Evolutionary conservation across 169 alveolate genomes (phyloP), one percentile per base, ranked within the genome.

Genomic region (Miamiensis avidus): DNA sequence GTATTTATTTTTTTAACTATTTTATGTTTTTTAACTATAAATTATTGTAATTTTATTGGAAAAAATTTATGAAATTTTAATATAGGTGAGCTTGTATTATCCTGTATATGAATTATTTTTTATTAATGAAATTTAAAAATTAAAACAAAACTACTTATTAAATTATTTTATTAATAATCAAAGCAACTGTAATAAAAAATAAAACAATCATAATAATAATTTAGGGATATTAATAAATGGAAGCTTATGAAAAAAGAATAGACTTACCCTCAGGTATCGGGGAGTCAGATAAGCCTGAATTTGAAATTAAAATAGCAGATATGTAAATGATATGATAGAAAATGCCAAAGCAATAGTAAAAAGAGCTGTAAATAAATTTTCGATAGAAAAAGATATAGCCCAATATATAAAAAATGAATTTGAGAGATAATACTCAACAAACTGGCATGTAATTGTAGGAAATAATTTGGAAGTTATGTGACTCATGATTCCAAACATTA

Each of bases 371-470:
- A 94, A 92, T 69, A 79, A 84, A 65, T 89, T 89, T 83, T 94
- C 91, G 76, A 94, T 94, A 28, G 97, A 96, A 87, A 94, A 94
- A 85, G 98, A 96, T 73, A 92, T 93, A 6, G 93, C 98, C 27
- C 84, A 91, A 74, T 95, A 91, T 86, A 94, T 97, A 77, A 97
- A 97, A 84, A 82, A 92, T 28, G 94, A 86, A 93, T 97, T 97
- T 83, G 98, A 97, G 86, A 95, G 94, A 32, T 94, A 95, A 89
- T 95, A 97, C 85, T 89, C 95, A 34, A 97, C 98, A 6, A 95
- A 93, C 90, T 97, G 98, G 98, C 97, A 95, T 89, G 95, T 98
- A 49, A 95, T 97, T 20, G 97, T 97, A 28, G 98, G 98, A 29
- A 95, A 83, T 91, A 93, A 89, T 97, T 93, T 87, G 97, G 95